Evolutionary conservation across 139 green algal species (phyloP), one percentile per base, ranked within the genome.

Genomic region (Chlamydomonas sp.): DNA sequence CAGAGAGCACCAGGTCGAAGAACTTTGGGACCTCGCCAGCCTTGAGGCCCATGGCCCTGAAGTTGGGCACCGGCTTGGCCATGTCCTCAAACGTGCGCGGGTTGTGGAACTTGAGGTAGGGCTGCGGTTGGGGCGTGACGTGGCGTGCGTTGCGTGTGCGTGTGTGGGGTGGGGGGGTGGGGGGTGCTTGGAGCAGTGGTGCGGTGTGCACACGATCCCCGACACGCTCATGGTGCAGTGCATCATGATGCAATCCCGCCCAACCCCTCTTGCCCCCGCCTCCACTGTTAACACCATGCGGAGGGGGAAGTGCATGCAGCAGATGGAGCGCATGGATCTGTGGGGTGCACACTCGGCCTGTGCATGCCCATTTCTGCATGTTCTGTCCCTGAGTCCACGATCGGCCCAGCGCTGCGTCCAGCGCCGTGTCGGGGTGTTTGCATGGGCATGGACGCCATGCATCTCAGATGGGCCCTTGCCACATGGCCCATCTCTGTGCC

Each of bases 21-120:
- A 84, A 87, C 66, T 80, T 79, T 1, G 76, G 69, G 6, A 83
- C 73, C 48, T 83, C 73, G 30, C 78, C 81, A 26, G 78, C 64
- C 76, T 84, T 87, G n/a, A 84, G 74, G 35, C 60, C 70, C 37
- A 79, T 58, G 24, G 75, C 74, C 54, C 78, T 67, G 69, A 87
- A 87, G 73, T 87, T 87, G 35, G 81, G 81, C n/a, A 87, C 76
- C 1, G 81, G 69, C 60, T 75, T 75, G 54, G 69, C 63, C 48
- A 87, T 35, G 76, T 84, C 78, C 78, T 87, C 81, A 54, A 83
- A 87, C 20, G 78, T 83, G n/a, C 78, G 69, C 26, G 76, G 81
- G 74, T 87, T 87, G 62, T 87, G 81, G 72, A 68, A 80, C 76
- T 87, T 81, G 20, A 87, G 69, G 54, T 82, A 82, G 1, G 81